Conservation (phyloP, 306 rosid genomes). For the Benincasa hispida region DNA sequence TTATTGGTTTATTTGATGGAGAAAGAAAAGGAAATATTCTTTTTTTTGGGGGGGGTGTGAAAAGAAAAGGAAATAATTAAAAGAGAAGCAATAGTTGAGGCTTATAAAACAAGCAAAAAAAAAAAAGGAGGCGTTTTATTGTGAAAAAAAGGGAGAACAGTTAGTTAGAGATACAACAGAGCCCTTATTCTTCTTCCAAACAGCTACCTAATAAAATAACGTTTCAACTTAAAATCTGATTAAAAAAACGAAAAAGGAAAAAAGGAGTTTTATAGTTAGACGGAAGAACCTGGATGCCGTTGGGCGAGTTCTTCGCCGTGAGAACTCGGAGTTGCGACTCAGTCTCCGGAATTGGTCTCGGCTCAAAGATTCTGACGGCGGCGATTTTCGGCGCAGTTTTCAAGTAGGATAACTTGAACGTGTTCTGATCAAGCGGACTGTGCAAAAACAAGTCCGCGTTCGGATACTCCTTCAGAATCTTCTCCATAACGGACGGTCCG, state of each 20-base stretch:
- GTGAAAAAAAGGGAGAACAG: not conserved
- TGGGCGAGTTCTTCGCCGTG: constrained; percentile 61
- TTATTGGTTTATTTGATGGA: not conserved
- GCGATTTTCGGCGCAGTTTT: constrained; percentile 50
- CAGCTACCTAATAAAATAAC: not conserved
- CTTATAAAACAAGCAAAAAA: not conserved
- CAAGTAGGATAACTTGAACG: constrained; percentile 62
- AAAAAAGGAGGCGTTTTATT: not conserved
- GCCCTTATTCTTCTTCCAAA: not conserved
- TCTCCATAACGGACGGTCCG: constrained; percentile 66
- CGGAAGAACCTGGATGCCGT: constrained; percentile 66
- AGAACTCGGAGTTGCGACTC: constrained; percentile 55
- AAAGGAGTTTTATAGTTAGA: not conserved
- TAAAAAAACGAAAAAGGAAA: not conserved
- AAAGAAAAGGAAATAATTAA: not conserved
- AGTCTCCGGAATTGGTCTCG: constrained; percentile 42
- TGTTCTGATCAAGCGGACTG: constrained; percentile 43
- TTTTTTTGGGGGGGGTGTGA: too few species aligned
- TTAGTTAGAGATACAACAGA: not conserved
- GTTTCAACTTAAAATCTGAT: not conserved
- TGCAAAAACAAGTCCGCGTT: constrained; percentile 77
- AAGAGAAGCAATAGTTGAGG: not conserved
- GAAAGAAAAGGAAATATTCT: not conserved
- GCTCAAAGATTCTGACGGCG: constrained; percentile 44
- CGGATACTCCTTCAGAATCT: constrained; percentile 44